Conservation (phyloP, 148 eudicot species). For the Fagopyrum tataricum region DNA sequence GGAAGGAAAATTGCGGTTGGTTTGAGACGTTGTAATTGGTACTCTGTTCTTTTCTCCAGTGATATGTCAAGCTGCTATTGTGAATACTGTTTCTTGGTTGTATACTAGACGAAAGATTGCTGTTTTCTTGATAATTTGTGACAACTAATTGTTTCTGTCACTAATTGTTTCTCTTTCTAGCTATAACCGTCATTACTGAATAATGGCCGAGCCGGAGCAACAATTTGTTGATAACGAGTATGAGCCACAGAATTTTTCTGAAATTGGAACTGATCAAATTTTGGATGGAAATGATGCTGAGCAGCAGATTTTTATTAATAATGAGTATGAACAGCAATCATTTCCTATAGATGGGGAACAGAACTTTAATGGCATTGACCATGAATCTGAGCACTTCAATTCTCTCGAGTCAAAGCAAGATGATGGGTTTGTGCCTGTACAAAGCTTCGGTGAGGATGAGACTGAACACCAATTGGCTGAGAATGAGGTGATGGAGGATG, state of each 20-base stretch:
- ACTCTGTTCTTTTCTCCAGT: neutral
- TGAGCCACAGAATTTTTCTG: slow-evolving; percentile 22
- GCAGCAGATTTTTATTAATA: neutral
- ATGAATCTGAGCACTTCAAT: slow-evolving; percentile 20
- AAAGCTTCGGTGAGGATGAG: slow-evolving; percentile 18
- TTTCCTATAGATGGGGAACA: slow-evolving; percentile 11
- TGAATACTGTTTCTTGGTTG: neutral
- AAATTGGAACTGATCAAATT: neutral
- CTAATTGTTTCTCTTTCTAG: neutral
- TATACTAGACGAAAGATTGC: neutral
- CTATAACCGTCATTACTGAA: neutral
- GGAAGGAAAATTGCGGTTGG: neutral
- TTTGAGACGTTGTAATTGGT: neutral
- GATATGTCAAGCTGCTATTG: neutral
- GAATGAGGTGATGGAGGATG: slow-evolving; percentile 19
- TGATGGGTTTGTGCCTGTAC: slow-evolving; percentile 21
- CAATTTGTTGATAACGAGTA: slow-evolving; percentile 27
- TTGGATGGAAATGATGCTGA: slow-evolving; percentile 18
- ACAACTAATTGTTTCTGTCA: too few relatives aligned
- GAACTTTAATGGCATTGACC: slow-evolving; percentile 2
- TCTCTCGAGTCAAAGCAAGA: slow-evolving; percentile 22
- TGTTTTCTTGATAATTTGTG: neutral
- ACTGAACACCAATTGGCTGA: slow-evolving; percentile 15
- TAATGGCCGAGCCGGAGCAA: slow-evolving; percentile 49
- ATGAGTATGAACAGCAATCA: slow-evolving; percentile 13